Evolutionary conservation across 805 yeast species (phyloP).

Genomic region (Yarrowia deformans): DNA sequence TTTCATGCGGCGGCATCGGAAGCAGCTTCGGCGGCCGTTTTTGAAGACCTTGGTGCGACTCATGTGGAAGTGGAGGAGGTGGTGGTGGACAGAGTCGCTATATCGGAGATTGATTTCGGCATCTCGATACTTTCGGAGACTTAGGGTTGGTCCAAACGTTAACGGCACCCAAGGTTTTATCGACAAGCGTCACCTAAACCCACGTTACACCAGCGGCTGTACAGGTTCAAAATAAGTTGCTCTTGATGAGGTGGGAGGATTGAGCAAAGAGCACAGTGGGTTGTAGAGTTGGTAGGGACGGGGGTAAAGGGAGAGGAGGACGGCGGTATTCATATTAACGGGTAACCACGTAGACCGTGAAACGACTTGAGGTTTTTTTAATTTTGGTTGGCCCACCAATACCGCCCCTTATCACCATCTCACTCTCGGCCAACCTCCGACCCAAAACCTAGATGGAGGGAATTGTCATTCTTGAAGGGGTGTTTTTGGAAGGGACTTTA

Average conservation of each 20-base stretch:
- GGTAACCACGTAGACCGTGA: background rate
- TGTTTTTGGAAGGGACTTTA: too few relatives aligned
- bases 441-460: constrained; percentile 26
- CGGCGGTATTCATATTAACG: background rate
- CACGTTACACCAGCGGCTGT: background rate
- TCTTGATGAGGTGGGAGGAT: background rate
- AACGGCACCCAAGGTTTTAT: background rate
- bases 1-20: constrained; percentile 38
- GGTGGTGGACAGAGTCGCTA: too few relatives aligned
- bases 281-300: background rate
- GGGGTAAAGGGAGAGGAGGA: background rate
- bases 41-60: constrained; percentile 38
- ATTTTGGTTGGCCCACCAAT: background rate
- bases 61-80: constrained; percentile 1
- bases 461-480: background rate
- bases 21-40: constrained; percentile 35
- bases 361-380: background rate
- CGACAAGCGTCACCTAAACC: constrained; percentile 5
- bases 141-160: constrained; percentile 11
- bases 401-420: background rate
- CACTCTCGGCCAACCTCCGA: constrained; percentile 16
- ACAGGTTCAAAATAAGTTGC: background rate
- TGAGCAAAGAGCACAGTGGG: background rate
- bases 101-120: constrained; percentile 33
- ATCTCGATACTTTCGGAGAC: constrained; percentile 23